These are phyloP conservation scores for Jaltomata sinuosa DNA, from an alignment of 257 asterid genomes.

Conservation along the genomic window DNA sequence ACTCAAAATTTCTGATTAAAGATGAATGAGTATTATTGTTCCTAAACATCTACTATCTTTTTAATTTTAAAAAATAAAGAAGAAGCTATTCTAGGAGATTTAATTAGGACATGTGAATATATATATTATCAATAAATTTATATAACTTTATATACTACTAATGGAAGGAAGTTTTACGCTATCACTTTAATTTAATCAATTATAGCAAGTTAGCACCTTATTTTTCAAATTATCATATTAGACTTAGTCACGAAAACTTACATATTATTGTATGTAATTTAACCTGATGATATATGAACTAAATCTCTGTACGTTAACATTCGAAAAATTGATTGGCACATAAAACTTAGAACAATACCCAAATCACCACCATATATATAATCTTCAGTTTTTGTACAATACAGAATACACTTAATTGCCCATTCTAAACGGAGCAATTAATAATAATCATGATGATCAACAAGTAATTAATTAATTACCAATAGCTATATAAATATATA, in stretches of 20 bases:
- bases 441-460: not conserved
- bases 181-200: not conserved
- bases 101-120: not conserved
- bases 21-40: too few species aligned
- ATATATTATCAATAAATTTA: too few species aligned
- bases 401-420: not conserved
- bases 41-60: not conserved
- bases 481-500: not conserved
- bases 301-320: too few species aligned
- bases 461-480: not conserved
- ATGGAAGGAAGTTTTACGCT: not conserved
- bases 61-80: too few species aligned
- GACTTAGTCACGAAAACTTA: too few species aligned
- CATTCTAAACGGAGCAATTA: not conserved
- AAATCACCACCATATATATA: not conserved
- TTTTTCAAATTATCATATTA: not conserved
- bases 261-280: too few species aligned
- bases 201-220: not conserved
- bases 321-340: not conserved
- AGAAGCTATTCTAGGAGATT: not conserved
- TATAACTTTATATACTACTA: not conserved
- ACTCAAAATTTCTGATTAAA: too few species aligned
- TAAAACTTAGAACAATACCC: not conserved
- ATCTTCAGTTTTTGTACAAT: not conserved
- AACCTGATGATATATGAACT: not conserved